Evolutionary conservation across 2,329 filamentous ascomycete genomes (phyloP).

Genomic region (Zymoseptoria brevis): DNA sequence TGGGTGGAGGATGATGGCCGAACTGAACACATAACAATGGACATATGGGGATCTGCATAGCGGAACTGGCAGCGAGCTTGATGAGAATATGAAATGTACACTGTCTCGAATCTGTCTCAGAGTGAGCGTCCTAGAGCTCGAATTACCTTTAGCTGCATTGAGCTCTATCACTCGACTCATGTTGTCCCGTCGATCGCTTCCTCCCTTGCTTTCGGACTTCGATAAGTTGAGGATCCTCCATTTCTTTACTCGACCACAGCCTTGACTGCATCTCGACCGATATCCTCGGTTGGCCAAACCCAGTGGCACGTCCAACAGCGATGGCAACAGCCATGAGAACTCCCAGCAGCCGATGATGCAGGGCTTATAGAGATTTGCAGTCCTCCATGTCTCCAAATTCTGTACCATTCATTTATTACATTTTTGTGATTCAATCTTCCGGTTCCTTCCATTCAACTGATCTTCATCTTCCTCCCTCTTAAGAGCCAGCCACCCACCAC

Average conservation of each 20-base stretch:
- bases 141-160: background rate
- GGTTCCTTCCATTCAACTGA: conserved; percentile 3
- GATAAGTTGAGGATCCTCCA: background rate
- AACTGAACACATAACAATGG: background rate
- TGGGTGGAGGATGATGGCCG: background rate
- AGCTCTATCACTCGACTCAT: background rate
- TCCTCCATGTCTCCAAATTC: background rate
- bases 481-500: conserved; percentile 46
- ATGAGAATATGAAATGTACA: background rate
- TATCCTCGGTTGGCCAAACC: background rate
- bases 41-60: conserved; percentile 1
- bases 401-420: background rate
- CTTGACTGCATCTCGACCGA: background rate
- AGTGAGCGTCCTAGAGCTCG: background rate
- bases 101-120: background rate
- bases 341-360: too few relatives aligned
- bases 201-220: too few relatives aligned
- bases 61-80: background rate
- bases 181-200: background rate
- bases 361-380: background rate
- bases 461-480: conserved; percentile 39
- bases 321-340: too few relatives aligned
- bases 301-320: background rate
- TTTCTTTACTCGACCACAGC: background rate
- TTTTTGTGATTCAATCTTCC: background rate